phyloP scores from a whole-genome alignment of 2,329 filamentous ascomycete genomes.

The Colletotrichum acutatum region DNA sequence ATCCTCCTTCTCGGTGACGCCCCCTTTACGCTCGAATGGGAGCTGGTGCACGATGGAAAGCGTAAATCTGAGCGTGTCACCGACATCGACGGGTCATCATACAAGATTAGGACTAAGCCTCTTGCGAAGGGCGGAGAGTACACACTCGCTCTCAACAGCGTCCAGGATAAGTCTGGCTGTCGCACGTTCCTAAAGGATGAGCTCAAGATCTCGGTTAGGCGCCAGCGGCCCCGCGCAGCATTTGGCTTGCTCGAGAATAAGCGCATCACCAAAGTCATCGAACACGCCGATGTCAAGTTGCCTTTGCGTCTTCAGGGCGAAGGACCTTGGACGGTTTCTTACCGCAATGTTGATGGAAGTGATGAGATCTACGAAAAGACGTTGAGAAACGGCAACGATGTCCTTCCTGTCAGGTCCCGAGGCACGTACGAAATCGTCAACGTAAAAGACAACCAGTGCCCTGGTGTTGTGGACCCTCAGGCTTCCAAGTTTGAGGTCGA shows the following conservation, averaged over 20 bases:
- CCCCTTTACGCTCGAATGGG: slow-evolving; percentile 92
- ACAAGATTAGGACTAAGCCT: slow-evolving; percentile 79
- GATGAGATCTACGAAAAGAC: slow-evolving; percentile 57
- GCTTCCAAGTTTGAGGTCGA: slow-evolving; percentile 82
- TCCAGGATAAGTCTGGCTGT: slow-evolving; percentile 88
- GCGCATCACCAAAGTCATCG: slow-evolving; percentile 78
- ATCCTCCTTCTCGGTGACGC: slow-evolving; percentile 83
- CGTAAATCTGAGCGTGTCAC: slow-evolving; percentile 75
- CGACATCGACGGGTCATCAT: slow-evolving; percentile 70
- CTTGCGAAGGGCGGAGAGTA: slow-evolving; percentile 90
- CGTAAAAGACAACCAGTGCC: slow-evolving; percentile 83
- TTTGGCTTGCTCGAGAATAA: slow-evolving; percentile 90
- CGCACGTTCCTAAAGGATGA: slow-evolving; percentile 88
- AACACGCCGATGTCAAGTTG: slow-evolving; percentile 77
- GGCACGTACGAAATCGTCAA: slow-evolving; percentile 85
- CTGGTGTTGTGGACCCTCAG: slow-evolving; percentile 79
- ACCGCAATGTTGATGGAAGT: slow-evolving; percentile 72
- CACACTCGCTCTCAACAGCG: slow-evolving; percentile 83
- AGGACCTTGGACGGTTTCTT: slow-evolving; percentile 83
- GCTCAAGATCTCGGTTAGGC: slow-evolving; percentile 84
- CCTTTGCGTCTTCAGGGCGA: slow-evolving; percentile 89
- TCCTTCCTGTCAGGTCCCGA: slow-evolving; percentile 71
- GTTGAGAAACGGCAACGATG: slow-evolving; percentile 71
- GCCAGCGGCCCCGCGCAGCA: slow-evolving; percentile 85
- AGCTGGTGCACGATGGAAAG: slow-evolving; percentile 89